phyloP scores from a whole-genome alignment of 192 early-diverging fungal species.

The Backusella luteola region DNA sequence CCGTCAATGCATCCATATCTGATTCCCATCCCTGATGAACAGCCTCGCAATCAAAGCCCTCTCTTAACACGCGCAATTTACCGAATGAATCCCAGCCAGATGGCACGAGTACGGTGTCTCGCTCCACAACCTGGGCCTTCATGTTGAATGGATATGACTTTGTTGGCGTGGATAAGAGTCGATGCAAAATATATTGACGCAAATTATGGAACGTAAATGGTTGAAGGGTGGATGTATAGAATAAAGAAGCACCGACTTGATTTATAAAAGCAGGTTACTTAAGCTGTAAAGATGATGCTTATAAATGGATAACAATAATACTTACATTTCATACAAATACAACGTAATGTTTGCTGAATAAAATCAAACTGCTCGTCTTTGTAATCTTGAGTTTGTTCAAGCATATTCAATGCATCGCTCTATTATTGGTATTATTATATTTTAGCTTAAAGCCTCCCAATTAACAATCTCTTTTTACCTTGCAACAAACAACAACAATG shows the following conservation, averaged over 20 bases:
- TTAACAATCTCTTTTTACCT: constrained; percentile 44
- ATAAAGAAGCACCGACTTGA: constrained; percentile 83
- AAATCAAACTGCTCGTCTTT: constrained; percentile 95
- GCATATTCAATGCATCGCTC: constrained; percentile 63
- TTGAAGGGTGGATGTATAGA: constrained; percentile 83
- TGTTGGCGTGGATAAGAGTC: constrained; percentile 50
- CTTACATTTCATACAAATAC: constrained; percentile 88
- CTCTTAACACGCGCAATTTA: constrained; percentile 78
- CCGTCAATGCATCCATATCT: constrained; percentile 41
- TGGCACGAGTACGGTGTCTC: constrained; percentile 85
- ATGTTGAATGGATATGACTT: constrained; percentile 57
- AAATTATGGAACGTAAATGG: constrained; percentile 75
- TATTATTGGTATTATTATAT: not conserved
- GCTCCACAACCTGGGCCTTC: constrained; percentile 82
- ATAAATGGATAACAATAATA: not conserved
- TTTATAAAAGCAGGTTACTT: not conserved
- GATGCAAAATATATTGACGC: constrained; percentile 80
- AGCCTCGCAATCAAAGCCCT: constrained; percentile 68
- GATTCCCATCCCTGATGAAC: constrained; percentile 60
- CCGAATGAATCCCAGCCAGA: constrained; percentile 92
- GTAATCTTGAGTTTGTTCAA: constrained; percentile 83
- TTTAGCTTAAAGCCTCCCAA: not conserved
- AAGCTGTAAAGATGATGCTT: not conserved
- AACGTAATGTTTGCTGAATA: constrained; percentile 89
- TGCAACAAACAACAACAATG: constrained; percentile 83